Percentiles rank a stretch among this genome's conserved stretches.
Evolutionary conservation across 495 filamentous ascomycete species (phyloP).

Genomic region (Neurospora discreta): DNA sequence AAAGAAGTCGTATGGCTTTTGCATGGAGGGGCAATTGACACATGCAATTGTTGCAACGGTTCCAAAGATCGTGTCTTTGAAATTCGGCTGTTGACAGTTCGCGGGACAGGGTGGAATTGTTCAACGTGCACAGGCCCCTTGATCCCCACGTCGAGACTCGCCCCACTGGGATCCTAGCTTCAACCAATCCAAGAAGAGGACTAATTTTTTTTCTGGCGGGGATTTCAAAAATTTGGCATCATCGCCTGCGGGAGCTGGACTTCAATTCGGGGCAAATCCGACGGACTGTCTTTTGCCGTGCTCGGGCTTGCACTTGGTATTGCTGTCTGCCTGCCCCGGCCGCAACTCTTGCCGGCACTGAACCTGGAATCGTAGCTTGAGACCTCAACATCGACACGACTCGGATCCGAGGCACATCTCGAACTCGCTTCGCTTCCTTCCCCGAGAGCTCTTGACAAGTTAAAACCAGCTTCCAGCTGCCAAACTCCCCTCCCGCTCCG

Average conservation of each 20-base stretch:
- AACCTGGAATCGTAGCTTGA: not conserved
- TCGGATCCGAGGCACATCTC: not conserved
- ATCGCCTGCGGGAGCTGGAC: conserved; percentile 4
- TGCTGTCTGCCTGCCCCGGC: not conserved
- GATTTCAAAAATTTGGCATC: conserved; percentile 23
- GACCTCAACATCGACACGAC: not conserved
- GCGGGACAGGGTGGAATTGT: not conserved
- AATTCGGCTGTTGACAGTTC: not conserved
- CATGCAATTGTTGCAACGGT: not conserved
- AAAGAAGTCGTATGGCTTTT: not conserved
- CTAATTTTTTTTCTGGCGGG: conserved; percentile 22
- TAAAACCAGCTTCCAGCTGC: not conserved
- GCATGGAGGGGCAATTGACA: not conserved
- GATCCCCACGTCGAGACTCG: not conserved
- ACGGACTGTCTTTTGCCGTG: not conserved
- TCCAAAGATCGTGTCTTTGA: not conserved
- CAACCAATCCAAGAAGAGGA: conserved; percentile 10
- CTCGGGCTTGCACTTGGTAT: not conserved
- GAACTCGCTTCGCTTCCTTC: not conserved
- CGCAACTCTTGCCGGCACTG: not conserved
- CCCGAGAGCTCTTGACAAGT: not conserved
- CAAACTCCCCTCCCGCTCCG: not conserved
- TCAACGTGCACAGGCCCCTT: not conserved
- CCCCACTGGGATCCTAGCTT: not conserved
- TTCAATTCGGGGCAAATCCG: conserved; percentile 5